Conservation (phyloP, 495 filamentous ascomycete species). For the Annulohypoxylon maeteangense region DNA sequence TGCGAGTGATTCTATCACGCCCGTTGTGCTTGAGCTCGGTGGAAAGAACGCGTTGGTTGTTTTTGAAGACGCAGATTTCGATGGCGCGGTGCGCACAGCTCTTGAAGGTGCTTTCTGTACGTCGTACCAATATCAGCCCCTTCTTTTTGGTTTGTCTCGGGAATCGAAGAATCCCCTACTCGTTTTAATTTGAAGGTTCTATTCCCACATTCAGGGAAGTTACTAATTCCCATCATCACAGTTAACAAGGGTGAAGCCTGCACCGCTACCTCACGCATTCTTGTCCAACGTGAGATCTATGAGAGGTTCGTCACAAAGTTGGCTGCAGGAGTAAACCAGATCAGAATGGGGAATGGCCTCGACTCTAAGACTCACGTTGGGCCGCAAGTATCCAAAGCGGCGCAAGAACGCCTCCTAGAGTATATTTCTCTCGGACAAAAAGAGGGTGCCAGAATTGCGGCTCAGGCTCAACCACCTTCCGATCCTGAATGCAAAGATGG, state of each 20-base stretch:
- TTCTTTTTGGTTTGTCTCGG: background rate
- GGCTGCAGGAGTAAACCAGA: constrained; percentile 10
- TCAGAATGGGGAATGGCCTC: constrained; percentile 25
- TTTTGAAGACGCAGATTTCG: constrained; percentile 23
- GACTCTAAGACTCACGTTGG: constrained; percentile 19
- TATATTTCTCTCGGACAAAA: constrained; percentile 72
- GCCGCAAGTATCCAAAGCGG: constrained; percentile 15
- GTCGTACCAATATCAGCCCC: background rate
- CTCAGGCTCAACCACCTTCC: constrained; percentile 56
- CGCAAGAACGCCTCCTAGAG: constrained; percentile 55
- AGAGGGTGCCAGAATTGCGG: constrained; percentile 69
- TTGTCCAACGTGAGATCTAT: constrained; percentile 19
- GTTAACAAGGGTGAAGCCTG: constrained; percentile 27
- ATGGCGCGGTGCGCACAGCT: constrained; percentile 15
- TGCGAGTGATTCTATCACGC: constrained; percentile 15
- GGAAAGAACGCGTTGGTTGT: constrained; percentile 18
- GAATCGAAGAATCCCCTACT: background rate
- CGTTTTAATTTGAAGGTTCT: background rate
- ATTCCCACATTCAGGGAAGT: background rate
- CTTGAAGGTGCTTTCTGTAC: constrained; percentile 23
- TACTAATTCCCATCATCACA: background rate
- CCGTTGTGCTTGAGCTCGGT: constrained; percentile 25
- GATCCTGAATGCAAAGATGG: constrained; percentile 67
- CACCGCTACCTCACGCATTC: constrained; percentile 15
- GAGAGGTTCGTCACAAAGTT: constrained; percentile 19